Base-by-base conservation (phyloP, 805 yeast species). In the Sugiyamaella floridensis region DNA sequence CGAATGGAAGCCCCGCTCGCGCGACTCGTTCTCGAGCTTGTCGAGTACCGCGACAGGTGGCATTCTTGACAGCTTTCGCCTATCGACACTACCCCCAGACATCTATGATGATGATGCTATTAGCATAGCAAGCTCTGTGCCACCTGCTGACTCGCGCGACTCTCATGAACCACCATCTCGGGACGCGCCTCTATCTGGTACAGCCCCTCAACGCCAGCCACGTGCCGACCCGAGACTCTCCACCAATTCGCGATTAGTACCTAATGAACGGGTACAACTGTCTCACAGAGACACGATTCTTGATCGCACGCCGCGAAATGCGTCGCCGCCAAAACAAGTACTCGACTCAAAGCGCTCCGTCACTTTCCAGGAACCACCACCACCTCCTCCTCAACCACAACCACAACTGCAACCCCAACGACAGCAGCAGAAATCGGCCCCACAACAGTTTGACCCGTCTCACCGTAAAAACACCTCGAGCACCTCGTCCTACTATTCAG, bases 1-100 rank as follows among this genome's bases (percentile, higher is more conserved):
- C n/a, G 37, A 32, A 32, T 32, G 37, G 37, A 32, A 32, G 9
- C 37, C 37, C 4, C 37, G 43, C 8, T 28, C 55, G 5, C 22
- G 55, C 40, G 57, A 28, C 12, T 50, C 57, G 18, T 48, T 56
- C 6, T 51, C 57, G 7, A 51, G 57, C 37, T 20, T 55, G 34
- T 45, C 60, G n/a, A 42, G 52, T 40, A 12, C 15, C 34, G 34
- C 58, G 53, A 32, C 37, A 10, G 58, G 61, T 28, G 61, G 63
- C 15, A 58, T 61, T 26, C 52, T 61, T 45, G 64, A 60, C 43
- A 53, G 62, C 15, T 60, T 61, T 46, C 48, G 63, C 28, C 53
- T 61, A 16, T 56, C 62, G 28, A 45, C 50, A 10, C 46, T 60
- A 28, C 60, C 61, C 12, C 22, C 46, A 26, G 49, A 22, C n/a